These are phyloP conservation scores for Colletotrichum kahawae DNA, from an alignment of 2,329 filamentous ascomycete genomes.

Conservation along the genomic window DNA sequence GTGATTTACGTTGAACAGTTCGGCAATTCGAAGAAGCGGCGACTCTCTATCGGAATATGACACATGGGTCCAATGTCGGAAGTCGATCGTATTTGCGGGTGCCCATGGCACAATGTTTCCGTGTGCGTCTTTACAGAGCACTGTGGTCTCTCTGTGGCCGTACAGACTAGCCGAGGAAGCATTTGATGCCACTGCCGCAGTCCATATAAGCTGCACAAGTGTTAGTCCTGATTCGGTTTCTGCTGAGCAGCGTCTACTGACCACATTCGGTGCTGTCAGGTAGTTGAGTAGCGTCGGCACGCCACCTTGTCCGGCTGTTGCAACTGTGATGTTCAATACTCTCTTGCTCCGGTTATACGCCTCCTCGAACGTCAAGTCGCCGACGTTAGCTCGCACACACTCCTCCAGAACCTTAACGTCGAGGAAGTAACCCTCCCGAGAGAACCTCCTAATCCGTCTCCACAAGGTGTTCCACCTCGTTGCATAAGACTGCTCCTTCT, in stretches of 20 bases:
- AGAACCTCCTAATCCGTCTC: slow-evolving; percentile 72
- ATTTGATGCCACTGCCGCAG: slow-evolving; percentile 78
- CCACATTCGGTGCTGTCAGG: slow-evolving; percentile 89
- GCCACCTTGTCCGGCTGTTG: slow-evolving; percentile 74
- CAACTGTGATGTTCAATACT: slow-evolving; percentile 90
- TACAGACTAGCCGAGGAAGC: slow-evolving; percentile 69
- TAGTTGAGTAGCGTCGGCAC: slow-evolving; percentile 90
- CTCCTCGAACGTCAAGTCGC: slow-evolving; percentile 91
- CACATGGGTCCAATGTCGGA: slow-evolving; percentile 71
- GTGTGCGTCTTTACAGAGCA: slow-evolving; percentile 79
- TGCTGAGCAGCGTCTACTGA: slow-evolving; percentile 49
- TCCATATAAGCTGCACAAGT: slow-evolving; percentile 68
- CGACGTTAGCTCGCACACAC: slow-evolving; percentile 83
- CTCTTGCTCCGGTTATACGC: slow-evolving; percentile 85
- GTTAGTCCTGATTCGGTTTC: slow-evolving; percentile 5
- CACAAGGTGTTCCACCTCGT: slow-evolving; percentile 63
- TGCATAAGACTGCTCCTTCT: slow-evolving; percentile 41
- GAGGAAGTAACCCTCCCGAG: slow-evolving; percentile 80
- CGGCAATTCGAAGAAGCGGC: slow-evolving; percentile 72
- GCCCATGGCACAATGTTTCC: slow-evolving; percentile 79
- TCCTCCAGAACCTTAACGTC: slow-evolving; percentile 83
- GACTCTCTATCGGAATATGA: slow-evolving; percentile 70
- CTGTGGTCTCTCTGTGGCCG: slow-evolving; percentile 64
- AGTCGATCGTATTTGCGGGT: slow-evolving; percentile 63
- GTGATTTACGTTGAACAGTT: slow-evolving; percentile 92